Evolutionary conservation across 805 yeast genomes (phyloP), one percentile per base, ranked within the genome.

Genomic region (Blastobotrys muscicola): DNA sequence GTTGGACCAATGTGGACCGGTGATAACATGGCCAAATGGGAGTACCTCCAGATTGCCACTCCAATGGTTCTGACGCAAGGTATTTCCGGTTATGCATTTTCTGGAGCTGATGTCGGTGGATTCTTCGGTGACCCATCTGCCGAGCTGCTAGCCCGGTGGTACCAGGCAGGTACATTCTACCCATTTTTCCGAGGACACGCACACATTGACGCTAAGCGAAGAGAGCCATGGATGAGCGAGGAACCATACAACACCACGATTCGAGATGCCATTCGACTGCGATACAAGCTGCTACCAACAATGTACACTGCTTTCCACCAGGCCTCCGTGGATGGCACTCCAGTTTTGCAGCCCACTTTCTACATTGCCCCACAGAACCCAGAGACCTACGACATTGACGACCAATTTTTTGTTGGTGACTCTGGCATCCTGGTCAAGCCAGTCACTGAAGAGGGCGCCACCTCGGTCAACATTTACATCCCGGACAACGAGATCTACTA

Each of bases 171-270:
- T 46, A 76, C 84, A 26, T 90, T 94, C 82, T 89, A 90, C 63
- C 98, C 98, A 31, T 92, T 92, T 56, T 90, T 92, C 68, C 72
- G 98, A 56, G 97, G 82, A 0, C 99, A 92, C 65, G 97, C 97
- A 0, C 97, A 92, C 65, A 83, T 90, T 42, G 98, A 92, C 61
- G 71, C 96, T 0, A 72, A 82, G 56, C 78, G 97, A 64, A 75
- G 96, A 49, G 98, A 92, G 60, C 98, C 98, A 1, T 90, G 86
- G 80, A 60, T 89, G 38, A 71, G 82, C 1, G 83, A 83, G 8
- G 94, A 80, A 30, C 89, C 90, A 2, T 77, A 76, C 51, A 76
- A 81, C 6, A 64, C 75, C 0, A 59, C 73, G 15, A 80, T 89
- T 45, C 72, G 82, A 47, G 80, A 83, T 38, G 81, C 94, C 0